These are phyloP conservation scores for Hymenoscyphus albidus DNA, from an alignment of 2,329 filamentous ascomycete species.

Conservation along the genomic window DNA sequence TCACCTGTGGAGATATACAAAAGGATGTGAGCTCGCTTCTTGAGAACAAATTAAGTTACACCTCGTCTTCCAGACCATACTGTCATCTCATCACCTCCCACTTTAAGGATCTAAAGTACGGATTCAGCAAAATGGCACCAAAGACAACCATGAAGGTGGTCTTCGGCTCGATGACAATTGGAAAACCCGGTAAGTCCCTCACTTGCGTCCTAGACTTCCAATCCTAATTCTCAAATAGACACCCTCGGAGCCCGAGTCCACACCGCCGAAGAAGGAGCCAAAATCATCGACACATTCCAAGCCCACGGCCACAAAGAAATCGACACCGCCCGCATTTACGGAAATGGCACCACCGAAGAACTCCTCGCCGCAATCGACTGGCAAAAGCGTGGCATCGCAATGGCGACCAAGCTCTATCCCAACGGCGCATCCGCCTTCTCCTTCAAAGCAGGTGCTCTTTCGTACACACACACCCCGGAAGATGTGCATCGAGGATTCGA, in stretches of 20 bases:
- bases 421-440: neutral
- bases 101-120: too few species aligned
- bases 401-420: slow-evolving; percentile 54
- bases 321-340: slow-evolving; percentile 65
- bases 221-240: neutral
- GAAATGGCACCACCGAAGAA: slow-evolving; percentile 60
- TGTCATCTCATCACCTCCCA: too few species aligned
- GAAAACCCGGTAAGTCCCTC: slow-evolving; percentile 9
- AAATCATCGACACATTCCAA: slow-evolving; percentile 62
- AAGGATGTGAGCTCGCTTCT: too few species aligned
- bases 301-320: slow-evolving; percentile 63
- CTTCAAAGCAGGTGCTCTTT: slow-evolving; percentile 33
- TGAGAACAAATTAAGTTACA: too few species aligned
- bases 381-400: slow-evolving; percentile 57
- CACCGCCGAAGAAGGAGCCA: slow-evolving; percentile 49
- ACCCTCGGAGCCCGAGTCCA: neutral
- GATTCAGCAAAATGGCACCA: slow-evolving; percentile 3
- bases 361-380: slow-evolving; percentile 57
- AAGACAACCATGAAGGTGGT: slow-evolving; percentile 15
- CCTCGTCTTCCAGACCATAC: too few species aligned
- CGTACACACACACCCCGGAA: slow-evolving; percentile 50
- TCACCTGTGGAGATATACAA: too few species aligned
- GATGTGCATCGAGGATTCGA: slow-evolving; percentile 48
- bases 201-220: neutral
- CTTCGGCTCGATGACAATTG: slow-evolving; percentile 29